Evolutionary conservation across 176 grass and related monocot species (phyloP).

Genomic region (Oryza meyeriana): DNA sequence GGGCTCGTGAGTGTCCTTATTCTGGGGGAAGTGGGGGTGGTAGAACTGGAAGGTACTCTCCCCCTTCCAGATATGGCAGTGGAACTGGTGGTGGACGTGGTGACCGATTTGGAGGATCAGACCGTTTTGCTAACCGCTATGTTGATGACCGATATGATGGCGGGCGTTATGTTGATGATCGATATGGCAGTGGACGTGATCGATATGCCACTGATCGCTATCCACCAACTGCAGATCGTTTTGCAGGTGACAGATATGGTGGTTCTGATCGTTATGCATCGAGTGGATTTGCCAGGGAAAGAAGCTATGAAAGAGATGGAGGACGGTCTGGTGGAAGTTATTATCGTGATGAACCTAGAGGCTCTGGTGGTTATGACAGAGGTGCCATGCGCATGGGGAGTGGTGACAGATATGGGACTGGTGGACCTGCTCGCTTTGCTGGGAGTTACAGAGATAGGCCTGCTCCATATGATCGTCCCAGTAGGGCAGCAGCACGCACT

Average conservation of each 20-base stretch:
- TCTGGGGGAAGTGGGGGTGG: constrained; percentile 51
- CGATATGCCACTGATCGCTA: constrained; percentile 57
- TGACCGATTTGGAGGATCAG: constrained; percentile 72
- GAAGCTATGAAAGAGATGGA: constrained; percentile 78
- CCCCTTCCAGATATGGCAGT: constrained; percentile 59
- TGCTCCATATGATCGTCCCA: constrained; percentile 79
- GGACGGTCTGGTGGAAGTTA: constrained; percentile 46
- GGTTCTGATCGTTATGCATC: constrained; percentile 67
- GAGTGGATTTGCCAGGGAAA: constrained; percentile 76
- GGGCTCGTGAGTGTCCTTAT: constrained; percentile 95
- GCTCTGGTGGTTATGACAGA: constrained; percentile 59
- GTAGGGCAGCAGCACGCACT: constrained; percentile 52
- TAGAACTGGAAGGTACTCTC: constrained; percentile 63
- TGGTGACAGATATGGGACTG: constrained; percentile 49
- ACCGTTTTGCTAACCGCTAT: constrained; percentile 67
- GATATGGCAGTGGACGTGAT: constrained; percentile 61
- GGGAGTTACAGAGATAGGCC: constrained; percentile 56
- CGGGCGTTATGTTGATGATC: constrained; percentile 51
- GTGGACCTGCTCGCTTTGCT: constrained; percentile 57
- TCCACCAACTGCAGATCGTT: constrained; percentile 64
- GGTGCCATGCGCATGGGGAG: constrained; percentile 45
- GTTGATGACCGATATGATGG: constrained; percentile 83
- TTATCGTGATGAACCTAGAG: constrained; percentile 58
- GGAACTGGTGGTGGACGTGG: constrained; percentile 50
- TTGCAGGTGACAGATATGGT: constrained; percentile 77